A percentile compares a stretch with the other conserved stretches of the same genome.
Conservation (phyloP, 805 yeast genomes). For the Kodamaea laetipori region DNA sequence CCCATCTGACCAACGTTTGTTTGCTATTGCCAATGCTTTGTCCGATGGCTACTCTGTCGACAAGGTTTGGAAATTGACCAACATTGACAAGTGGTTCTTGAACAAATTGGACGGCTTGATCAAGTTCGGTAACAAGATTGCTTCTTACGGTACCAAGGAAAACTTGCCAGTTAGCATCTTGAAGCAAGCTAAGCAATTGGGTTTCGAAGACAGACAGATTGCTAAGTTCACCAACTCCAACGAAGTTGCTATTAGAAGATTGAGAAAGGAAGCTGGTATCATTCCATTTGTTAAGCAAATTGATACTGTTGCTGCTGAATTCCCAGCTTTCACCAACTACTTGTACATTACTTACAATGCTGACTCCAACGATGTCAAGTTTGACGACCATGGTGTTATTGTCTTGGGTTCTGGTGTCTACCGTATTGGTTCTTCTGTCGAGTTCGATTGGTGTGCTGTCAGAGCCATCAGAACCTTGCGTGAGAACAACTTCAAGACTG, state of each 20-base stretch:
- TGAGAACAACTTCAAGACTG: constrained; percentile 81
- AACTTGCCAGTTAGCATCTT: constrained; percentile 63
- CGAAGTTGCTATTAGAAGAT: constrained; percentile 88
- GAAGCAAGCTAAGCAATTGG: constrained; percentile 91
- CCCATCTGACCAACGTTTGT: constrained; percentile 95
- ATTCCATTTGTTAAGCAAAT: constrained; percentile 94
- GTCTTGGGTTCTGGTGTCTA: constrained; percentile 98
- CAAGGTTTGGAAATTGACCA: constrained; percentile 85
- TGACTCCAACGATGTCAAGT: constrained; percentile 79
- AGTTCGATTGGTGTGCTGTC: constrained; percentile 99
- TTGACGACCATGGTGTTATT: constrained; percentile 91
- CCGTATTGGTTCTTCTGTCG: constrained; percentile 98
- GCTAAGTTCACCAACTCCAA: constrained; percentile 86
- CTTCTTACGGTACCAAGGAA: constrained; percentile 57
- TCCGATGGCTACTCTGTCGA: constrained; percentile 87
- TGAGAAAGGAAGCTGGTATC: constrained; percentile 83
- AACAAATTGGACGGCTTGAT: constrained; percentile 79
- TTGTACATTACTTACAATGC: constrained; percentile 95
- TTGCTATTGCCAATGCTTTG: constrained; percentile 95
- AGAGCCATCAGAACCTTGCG: constrained; percentile 93
- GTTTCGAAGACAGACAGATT: constrained; percentile 95
- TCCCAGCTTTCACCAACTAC: constrained; percentile 95
- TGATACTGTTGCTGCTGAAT: constrained; percentile 98
- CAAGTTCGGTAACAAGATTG: constrained; percentile 64
- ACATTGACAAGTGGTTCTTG: constrained; percentile 95